Percentiles rank a stretch among this genome's conserved stretches.
Evolutionary conservation across 2,329 filamentous ascomycete species (phyloP).

Genomic region (Lachnellula hyalina): DNA sequence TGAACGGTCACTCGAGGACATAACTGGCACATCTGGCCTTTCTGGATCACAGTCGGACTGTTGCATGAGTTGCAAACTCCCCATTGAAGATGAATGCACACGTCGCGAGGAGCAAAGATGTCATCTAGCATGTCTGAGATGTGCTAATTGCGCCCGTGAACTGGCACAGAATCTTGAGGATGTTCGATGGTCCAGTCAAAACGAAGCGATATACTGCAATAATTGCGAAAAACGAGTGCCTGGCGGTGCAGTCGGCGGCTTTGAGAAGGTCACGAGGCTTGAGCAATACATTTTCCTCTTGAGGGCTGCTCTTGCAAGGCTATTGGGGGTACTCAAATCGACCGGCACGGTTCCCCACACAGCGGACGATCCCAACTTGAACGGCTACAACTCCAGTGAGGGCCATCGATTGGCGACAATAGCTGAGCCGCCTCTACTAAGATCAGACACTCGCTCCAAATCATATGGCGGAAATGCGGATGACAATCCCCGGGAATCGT

Average conservation of each 20-base stretch:
- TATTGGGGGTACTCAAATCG: conserved; percentile 79
- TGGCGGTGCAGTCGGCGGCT: conserved; percentile 47
- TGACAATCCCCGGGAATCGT: conserved; percentile 61
- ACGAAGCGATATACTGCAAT: conserved; percentile 66
- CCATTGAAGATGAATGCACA: conserved; percentile 92
- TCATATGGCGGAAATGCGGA: conserved; percentile 61
- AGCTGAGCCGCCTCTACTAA: conserved; percentile 48
- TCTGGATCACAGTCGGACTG: conserved; percentile 78
- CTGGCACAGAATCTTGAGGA: conserved; percentile 64
- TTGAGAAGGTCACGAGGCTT: conserved; percentile 75
- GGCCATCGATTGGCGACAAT: conserved; percentile 51
- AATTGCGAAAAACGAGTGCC: conserved; percentile 56
- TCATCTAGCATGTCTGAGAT: conserved; percentile 74
- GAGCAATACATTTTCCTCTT: conserved; percentile 94
- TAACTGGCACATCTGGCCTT: conserved; percentile 58
- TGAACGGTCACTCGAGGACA: conserved; percentile 63
- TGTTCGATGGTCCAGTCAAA: conserved; percentile 63
- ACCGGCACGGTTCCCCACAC: conserved; percentile 75
- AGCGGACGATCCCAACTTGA: conserved; percentile 65
- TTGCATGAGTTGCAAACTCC: conserved; percentile 73
- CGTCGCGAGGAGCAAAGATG: conserved; percentile 70
- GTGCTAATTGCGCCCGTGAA: conserved; percentile 66
- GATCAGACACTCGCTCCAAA: conserved; percentile 66
- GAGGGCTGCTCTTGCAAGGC: conserved; percentile 80
- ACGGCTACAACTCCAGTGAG: conserved; percentile 61